Base-by-base conservation (phyloP, 148 eudicot genomes). In the Diospyros kaki region DNA sequence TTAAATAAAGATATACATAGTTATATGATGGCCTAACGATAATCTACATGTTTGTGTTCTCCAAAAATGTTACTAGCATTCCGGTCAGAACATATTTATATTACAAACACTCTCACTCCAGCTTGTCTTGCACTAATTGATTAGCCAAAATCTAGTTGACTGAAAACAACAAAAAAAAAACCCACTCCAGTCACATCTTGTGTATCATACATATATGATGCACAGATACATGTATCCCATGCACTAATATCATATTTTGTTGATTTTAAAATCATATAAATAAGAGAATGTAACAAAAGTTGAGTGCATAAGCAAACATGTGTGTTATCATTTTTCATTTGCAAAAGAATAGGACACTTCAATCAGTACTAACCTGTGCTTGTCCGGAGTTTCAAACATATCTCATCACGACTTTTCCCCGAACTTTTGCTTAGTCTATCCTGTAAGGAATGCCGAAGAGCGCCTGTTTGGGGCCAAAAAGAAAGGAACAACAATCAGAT, bases 361-460 rank as follows among this genome's bases (percentile, higher is more conserved):
- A 13, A 48, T 38, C 62, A 45, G 46, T 5, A 80, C 82, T 14
- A 68, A 92, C 98, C 97, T 80, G 97, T 90, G 78, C 97, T 90
- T 15, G 98, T 94, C 50, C 92, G 89, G 68, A 94, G 98, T 83
- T 92, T 94, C 86, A 94, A 83, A 79, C 81, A 86, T 81, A 94
- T 94, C 78, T 90, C 92, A 77, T 94, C 98, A 53, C 87, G 94
- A 73, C 79, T 90, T 82, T 87, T 94, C 77, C 97, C 89, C 9
- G 98, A 85, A 76, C 83, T 88, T 82, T 94, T 94, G 86, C 98
- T 89, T 44, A 94, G 89, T 75, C 97, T 89, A 72, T 94, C 98
- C 82, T 94, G 98, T 78, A 94, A 86, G 75, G 98, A 94, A 85
- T 86, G 98, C 69, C 98, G 87, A 70, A 94, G 95, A 64, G 98